These are phyloP conservation scores for Ajuga reptans DNA, from an alignment of 305 asterid genomes.

Conservation along the genomic window DNA sequence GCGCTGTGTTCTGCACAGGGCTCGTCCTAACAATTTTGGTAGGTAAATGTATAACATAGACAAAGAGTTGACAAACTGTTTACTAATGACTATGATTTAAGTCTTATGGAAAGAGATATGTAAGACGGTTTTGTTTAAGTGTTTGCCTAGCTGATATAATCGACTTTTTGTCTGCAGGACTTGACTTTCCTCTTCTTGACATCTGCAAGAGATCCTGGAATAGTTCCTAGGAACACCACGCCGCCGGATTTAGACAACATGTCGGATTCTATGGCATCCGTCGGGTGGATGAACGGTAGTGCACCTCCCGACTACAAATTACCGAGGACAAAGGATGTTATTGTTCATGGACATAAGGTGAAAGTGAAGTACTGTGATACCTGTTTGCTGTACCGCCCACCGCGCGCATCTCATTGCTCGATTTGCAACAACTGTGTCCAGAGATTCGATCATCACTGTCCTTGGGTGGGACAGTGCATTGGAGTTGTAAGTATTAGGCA, in stretches of 20 bases:
- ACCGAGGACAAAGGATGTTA: constrained; percentile 61
- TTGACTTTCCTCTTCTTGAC: constrained; percentile 62
- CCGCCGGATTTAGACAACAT: constrained; percentile 41
- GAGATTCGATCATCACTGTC: constrained; percentile 94
- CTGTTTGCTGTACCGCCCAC: constrained; percentile 76
- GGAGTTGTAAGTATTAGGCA: constrained; percentile 48
- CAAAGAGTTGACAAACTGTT: background rate
- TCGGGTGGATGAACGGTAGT: constrained; percentile 45
- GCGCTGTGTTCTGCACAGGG: constrained; percentile 37
- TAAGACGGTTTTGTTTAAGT: too few species aligned
- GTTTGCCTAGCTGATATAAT: constrained; percentile 10
- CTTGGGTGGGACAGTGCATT: constrained; percentile 88
- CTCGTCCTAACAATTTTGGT: constrained; percentile 52
- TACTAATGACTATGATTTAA: background rate
- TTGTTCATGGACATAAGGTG: constrained; percentile 51
- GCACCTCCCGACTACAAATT: constrained; percentile 39
- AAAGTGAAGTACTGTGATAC: constrained; percentile 83
- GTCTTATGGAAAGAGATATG: too few species aligned
- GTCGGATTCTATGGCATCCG: constrained; percentile 29
- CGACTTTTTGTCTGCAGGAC: constrained; percentile 34
- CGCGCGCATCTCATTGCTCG: constrained; percentile 97
- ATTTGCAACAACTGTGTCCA: constrained; percentile 86
- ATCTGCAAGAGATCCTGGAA: constrained; percentile 65
- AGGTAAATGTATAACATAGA: constrained; percentile 1
- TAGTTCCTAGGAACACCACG: constrained; percentile 53